A percentile compares a stretch with the other conserved stretches of the same genome.
Conservation (phyloP, 345 rosid genomes). For the Raphanus raphanistrum region DNA sequence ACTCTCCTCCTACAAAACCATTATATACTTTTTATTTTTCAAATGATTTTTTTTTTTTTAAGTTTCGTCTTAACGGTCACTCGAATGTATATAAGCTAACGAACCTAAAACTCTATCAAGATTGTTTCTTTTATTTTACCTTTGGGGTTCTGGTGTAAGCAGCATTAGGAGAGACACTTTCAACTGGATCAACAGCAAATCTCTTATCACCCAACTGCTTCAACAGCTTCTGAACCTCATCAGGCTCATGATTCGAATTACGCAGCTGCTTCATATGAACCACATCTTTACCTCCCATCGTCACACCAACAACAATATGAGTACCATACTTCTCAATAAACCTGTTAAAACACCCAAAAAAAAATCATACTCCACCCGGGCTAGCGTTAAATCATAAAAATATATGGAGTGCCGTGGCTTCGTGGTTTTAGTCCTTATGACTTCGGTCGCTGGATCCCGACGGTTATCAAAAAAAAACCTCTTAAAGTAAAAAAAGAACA, state of each 20-base stretch:
- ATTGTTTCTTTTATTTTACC: slow-evolving; percentile 40
- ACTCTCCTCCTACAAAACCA: slow-evolving; percentile 52
- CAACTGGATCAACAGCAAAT: slow-evolving; percentile 46
- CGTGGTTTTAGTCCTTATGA: no score
- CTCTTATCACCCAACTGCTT: slow-evolving; percentile 66
- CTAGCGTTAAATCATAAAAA: no score
- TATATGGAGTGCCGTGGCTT: no score
- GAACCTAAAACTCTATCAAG: not conserved
- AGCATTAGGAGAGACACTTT: slow-evolving; percentile 13
- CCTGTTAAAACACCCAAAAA: slow-evolving; percentile 34
- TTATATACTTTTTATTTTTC: no score
- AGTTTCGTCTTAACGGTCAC: no score
- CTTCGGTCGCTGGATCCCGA: no score
- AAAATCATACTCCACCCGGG: not conserved
- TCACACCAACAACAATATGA: slow-evolving; percentile 74
- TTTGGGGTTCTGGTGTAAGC: slow-evolving; percentile 40
- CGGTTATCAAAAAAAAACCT: no score
- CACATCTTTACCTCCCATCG: slow-evolving; percentile 88
- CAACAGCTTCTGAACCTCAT: slow-evolving; percentile 62
- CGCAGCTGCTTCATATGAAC: slow-evolving; percentile 72
- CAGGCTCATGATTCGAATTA: slow-evolving; percentile 56
- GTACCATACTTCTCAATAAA: slow-evolving; percentile 88
- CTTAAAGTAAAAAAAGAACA: slow-evolving; percentile 20
- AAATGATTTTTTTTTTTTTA: no score
- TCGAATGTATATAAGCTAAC: no score